Evolutionary conservation across 192 early-diverging fungal species (phyloP), one percentile per base, ranked within the genome.

Genomic region (Coemansia aciculifera): DNA sequence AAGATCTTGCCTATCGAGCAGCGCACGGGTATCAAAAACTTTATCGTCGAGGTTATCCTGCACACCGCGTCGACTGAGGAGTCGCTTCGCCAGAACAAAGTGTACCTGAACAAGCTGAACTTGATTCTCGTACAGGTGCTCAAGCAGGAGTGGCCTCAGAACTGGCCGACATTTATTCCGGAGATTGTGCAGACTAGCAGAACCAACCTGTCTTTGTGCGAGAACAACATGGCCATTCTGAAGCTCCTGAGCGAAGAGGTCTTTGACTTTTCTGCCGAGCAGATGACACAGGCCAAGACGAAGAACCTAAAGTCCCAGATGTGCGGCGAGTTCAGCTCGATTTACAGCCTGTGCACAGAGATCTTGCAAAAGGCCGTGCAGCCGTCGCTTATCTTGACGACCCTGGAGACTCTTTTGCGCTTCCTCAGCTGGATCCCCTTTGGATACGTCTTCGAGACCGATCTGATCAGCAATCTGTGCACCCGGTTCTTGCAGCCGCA

Each of bases 101-200:
- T 90, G 42, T 92, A 93, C 32, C 80, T 99, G 63, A 89, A 77
- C 81, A 84, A 99, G 84, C 87, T 99, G 38, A 99, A 99, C 85
- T 87, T 98, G 85, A 94, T 95, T 9, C 83, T 99, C 48, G 98
- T 99, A 0, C 96, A 98, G 90, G 97, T 99, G 56, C 77, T 99
- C 68, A 99, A 99, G 84, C 96, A 99, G 80, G 98, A 99, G 78
- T 99, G 98, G 98, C 98, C 98, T 12, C 94, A 94, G 73, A 95
- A 97, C 74, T 99, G 98, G 98, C 98, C 98, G 3, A 85, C 86
- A 29, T 99, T 99, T 74, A 98, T 99, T 69, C 93, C 98, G 19
- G 97, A 98, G 82, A 95, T 99, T 71, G 94, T 99, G 32, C 84
- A 86, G n/a, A 95, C 97, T 13, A 94, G 94, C 81, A 92, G 92